These are phyloP conservation scores for Xylariaceae sp. DNA, from an alignment of 2,329 filamentous ascomycete species.

Conservation along the genomic window DNA sequence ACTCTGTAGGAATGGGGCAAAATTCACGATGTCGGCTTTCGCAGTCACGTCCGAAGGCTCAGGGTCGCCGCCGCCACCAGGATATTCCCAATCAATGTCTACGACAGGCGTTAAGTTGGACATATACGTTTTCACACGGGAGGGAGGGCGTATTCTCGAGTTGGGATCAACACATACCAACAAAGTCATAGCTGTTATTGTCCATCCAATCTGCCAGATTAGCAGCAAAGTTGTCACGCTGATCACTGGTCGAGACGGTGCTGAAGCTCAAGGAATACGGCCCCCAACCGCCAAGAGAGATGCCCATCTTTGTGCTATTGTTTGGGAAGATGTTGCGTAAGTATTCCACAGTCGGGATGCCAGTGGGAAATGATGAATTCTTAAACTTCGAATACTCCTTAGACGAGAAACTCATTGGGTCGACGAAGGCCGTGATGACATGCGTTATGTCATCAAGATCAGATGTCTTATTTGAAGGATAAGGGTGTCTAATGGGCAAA, in stretches of 20 bases:
- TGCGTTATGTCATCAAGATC: slow-evolving; percentile 7
- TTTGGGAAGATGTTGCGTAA: slow-evolving; percentile 6
- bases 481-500: slow-evolving; percentile 3
- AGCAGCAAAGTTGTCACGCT: slow-evolving; percentile 4
- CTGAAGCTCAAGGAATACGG: slow-evolving; percentile 5
- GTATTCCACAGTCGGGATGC: neutral
- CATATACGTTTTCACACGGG: too few species aligned
- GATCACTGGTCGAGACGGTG: slow-evolving; percentile 1
- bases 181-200: slow-evolving; percentile 10
- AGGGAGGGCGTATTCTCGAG: neutral
- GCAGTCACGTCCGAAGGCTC: neutral
- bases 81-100: slow-evolving; percentile 18
- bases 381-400: neutral
- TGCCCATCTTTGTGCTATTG: slow-evolving; percentile 8
- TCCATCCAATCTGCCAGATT: slow-evolving; percentile 8
- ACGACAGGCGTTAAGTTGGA: neutral
- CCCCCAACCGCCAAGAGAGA: slow-evolving; percentile 14
- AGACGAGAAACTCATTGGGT: slow-evolving; percentile 6
- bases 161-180: slow-evolving; percentile 7
- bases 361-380: slow-evolving; percentile 1
- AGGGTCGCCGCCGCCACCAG: slow-evolving; percentile 10
- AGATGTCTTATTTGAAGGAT: slow-evolving; percentile 1
- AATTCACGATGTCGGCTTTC: slow-evolving; percentile 7
- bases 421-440: slow-evolving; percentile 11
- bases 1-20: slow-evolving; percentile 3